phyloP scores from a whole-genome alignment of 2,329 filamentous ascomycete species.

The Aphanoascus verrucosus region DNA sequence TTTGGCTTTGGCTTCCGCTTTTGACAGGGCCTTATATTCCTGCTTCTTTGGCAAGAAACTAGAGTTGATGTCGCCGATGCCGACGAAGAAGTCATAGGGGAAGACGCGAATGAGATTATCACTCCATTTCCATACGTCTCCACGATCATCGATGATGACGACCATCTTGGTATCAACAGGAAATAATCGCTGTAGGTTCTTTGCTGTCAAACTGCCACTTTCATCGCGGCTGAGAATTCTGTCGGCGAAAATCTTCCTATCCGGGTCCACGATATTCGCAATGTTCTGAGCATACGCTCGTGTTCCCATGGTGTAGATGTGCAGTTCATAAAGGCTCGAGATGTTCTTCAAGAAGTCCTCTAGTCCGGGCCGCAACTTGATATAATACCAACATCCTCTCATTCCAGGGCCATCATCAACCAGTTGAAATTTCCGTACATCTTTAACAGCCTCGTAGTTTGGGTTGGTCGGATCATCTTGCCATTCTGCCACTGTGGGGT shows the following conservation, averaged over 20 bases:
- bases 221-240: slow-evolving; percentile 94
- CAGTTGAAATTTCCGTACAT: slow-evolving; percentile 80
- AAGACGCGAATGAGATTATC: slow-evolving; percentile 89
- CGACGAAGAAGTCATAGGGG: slow-evolving; percentile 95
- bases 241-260: slow-evolving; percentile 81
- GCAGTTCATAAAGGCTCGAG: slow-evolving; percentile 76
- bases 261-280: slow-evolving; percentile 82
- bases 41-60: slow-evolving; percentile 79
- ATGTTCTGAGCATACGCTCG: slow-evolving; percentile 90
- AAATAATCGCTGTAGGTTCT: slow-evolving; percentile 82
- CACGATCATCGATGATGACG: slow-evolving; percentile 93
- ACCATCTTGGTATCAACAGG: slow-evolving; percentile 98
- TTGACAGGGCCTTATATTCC: slow-evolving; percentile 39
- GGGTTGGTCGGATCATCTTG: slow-evolving; percentile 77
- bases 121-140: slow-evolving; percentile 91
- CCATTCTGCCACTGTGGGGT: slow-evolving; percentile 94
- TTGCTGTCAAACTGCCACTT: slow-evolving; percentile 83
- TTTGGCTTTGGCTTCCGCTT: slow-evolving; percentile 21
- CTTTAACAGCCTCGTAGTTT: slow-evolving; percentile 81
- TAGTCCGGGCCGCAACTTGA: slow-evolving; percentile 87
- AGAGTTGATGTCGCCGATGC: slow-evolving; percentile 96
- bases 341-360: slow-evolving; percentile 68
- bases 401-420: slow-evolving; percentile 70
- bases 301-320: slow-evolving; percentile 99
- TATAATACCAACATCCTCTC: slow-evolving; percentile 86